Conservation (phyloP, 1,284 basidiomycete genomes). For the Trichosporon asahii region DNA sequence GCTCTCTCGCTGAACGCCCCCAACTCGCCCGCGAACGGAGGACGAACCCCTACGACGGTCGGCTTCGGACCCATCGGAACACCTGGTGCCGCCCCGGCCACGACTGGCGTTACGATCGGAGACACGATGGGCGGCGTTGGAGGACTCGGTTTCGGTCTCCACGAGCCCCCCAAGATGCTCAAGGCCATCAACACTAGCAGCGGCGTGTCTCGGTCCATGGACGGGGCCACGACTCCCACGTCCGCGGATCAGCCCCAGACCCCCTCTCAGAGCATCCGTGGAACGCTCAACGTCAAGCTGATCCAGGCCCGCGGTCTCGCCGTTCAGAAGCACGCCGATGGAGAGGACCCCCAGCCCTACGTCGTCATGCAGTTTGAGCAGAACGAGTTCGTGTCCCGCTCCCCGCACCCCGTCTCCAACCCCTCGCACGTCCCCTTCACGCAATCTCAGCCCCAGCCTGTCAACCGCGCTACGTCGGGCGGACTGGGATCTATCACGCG, state of each 20-base stretch:
- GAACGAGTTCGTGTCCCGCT: constrained; percentile 94
- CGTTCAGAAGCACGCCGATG: constrained; percentile 58
- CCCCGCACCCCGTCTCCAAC: constrained; percentile 58
- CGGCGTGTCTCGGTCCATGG: constrained; percentile 35
- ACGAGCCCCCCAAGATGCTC: constrained; percentile 52
- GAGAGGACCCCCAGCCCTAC: constrained; percentile 69
- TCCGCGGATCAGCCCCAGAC: constrained; percentile 8
- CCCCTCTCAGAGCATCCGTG: constrained; percentile 37
- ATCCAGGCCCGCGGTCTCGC: constrained; percentile 86
- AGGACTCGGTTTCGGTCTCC: constrained; percentile 46
- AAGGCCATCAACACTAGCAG: constrained; percentile 43
- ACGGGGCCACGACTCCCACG: constrained; percentile 19
- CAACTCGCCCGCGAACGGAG: constrained; percentile 31
- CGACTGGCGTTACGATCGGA: constrained; percentile 48
- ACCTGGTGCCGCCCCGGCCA: constrained; percentile 46
- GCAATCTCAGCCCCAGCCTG: constrained; percentile 38
- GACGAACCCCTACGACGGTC: constrained; percentile 47
- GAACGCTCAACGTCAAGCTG: constrained; percentile 92
- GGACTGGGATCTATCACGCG: constrained; percentile 62
- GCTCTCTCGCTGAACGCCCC: constrained; percentile 42
- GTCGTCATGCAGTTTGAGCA: constrained; percentile 98
- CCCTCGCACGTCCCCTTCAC: constrained; percentile 46
- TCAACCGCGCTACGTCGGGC: constrained; percentile 34
- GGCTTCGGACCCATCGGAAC: constrained; percentile 46
- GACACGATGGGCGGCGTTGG: constrained; percentile 40